Evolutionary conservation across 2,329 filamentous ascomycete species (phyloP).

Genomic region (Colletotrichum aenigma): DNA sequence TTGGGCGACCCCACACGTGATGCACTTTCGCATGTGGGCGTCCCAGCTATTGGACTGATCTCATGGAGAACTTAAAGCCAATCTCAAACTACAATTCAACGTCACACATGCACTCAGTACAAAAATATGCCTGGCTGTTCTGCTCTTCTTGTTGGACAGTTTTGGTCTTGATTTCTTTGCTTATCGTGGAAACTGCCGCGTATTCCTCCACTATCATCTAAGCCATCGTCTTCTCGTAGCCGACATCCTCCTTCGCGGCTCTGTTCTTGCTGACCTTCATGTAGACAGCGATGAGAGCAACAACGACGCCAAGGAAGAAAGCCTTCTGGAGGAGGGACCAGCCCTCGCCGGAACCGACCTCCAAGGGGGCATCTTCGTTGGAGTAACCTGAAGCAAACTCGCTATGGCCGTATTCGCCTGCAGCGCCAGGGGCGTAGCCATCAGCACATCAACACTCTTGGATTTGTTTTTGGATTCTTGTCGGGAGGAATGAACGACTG

Average conservation of each 20-base stretch:
- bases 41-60: constrained; percentile 2
- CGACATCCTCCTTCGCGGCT: constrained; percentile 31
- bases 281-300: constrained; percentile 49
- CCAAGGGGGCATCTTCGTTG: constrained; percentile 32
- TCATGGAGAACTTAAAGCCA: not conserved
- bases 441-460: constrained; percentile 36
- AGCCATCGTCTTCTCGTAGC: constrained; percentile 49
- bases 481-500: not conserved
- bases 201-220: constrained; percentile 27
- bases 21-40: constrained; percentile 8
- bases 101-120: not conserved
- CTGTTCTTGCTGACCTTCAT: constrained; percentile 42
- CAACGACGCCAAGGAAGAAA: constrained; percentile 53
- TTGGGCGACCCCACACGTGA: constrained; percentile 21
- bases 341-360: constrained; percentile 33
- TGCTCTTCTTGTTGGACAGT: not conserved
- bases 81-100: not conserved
- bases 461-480: not conserved
- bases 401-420: constrained; percentile 38
- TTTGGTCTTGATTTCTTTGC: not conserved
- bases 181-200: not conserved
- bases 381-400: constrained; percentile 41
- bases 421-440: constrained; percentile 30
- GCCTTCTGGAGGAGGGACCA: constrained; percentile 54
- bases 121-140: too few relatives aligned